Percentiles rank a stretch among this genome's conserved stretches.
Evolutionary conservation across 208 protist species (phyloP).

Genomic region (Tritrichomonas foetus): DNA sequence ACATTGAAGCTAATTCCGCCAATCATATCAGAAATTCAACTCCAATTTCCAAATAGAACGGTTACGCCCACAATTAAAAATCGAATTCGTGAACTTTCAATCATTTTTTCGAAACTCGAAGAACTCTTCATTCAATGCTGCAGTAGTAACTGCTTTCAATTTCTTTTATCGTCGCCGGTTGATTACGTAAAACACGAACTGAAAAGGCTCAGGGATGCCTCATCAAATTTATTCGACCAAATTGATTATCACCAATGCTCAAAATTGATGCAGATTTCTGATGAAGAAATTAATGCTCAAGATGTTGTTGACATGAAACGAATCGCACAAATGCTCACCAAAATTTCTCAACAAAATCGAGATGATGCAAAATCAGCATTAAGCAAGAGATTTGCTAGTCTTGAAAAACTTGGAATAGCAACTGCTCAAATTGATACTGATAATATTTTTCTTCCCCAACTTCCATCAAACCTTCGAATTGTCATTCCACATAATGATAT

Average conservation of each 20-base stretch:
- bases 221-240: not conserved
- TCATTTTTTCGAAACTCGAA: not conserved
- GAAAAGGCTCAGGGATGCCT: too few relatives aligned
- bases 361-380: not conserved
- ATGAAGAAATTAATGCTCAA: not conserved
- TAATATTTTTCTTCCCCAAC: not conserved
- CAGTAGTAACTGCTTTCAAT: not conserved
- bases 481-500: not conserved
- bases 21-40: not conserved
- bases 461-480: not conserved
- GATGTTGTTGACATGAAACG: not conserved
- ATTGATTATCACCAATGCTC: not conserved
- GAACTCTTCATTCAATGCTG: not conserved
- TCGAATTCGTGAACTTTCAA: not conserved
- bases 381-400: not conserved
- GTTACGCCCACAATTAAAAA: too few relatives aligned
- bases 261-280: not conserved
- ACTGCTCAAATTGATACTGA: not conserved
- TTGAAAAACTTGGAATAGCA: not conserved
- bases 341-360: not conserved
- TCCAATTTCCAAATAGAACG: not conserved
- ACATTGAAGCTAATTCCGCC: not conserved
- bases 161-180: not conserved
- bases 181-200: not conserved
- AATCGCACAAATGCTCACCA: not conserved